phyloP scores from a whole-genome alignment of 1,139 yeast species.

The Kodamaea sp. region DNA sequence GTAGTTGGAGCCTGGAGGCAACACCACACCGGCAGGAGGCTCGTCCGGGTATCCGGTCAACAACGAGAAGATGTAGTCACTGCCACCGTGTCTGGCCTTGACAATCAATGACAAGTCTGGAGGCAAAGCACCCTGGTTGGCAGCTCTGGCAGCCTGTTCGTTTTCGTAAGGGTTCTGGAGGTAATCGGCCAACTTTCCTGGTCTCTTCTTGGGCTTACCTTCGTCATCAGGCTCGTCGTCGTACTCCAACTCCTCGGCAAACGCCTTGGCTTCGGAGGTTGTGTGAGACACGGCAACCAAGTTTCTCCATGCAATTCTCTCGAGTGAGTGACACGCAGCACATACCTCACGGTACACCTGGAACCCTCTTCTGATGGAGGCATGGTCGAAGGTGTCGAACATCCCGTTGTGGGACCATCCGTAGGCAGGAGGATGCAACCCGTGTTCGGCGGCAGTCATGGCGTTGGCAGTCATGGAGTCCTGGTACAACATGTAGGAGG shows the following conservation, averaged over 20 bases:
- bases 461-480: conserved; percentile 87
- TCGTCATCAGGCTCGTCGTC: conserved; percentile 99
- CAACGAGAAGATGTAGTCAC: conserved; percentile 91
- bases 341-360: conserved; percentile 99
- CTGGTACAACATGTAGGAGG: conserved; percentile 75
- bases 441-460: conserved; percentile 99
- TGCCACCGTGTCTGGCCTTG: conserved; percentile 99
- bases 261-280: conserved; percentile 83
- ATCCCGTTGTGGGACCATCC: conserved; percentile 95
- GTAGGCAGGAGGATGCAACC: conserved; percentile 91
- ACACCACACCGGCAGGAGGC: conserved; percentile 94
- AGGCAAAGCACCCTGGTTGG: conserved; percentile 98
- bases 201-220: conserved; percentile 97
- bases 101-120: conserved; percentile 97
- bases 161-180: conserved; percentile 94
- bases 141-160: conserved; percentile 99
- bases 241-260: conserved; percentile 96
- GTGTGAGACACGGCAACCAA: conserved; percentile 97
- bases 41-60: conserved; percentile 99
- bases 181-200: conserved; percentile 96
- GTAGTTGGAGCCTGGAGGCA: conserved; percentile 94
- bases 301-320: conserved; percentile 98
- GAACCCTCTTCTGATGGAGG: conserved; percentile 97
- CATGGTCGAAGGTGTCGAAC: conserved; percentile 92
- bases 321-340: conserved; percentile 97